Conservation (phyloP, 169 alveolate species). For the Cytauxzoon felis region DNA sequence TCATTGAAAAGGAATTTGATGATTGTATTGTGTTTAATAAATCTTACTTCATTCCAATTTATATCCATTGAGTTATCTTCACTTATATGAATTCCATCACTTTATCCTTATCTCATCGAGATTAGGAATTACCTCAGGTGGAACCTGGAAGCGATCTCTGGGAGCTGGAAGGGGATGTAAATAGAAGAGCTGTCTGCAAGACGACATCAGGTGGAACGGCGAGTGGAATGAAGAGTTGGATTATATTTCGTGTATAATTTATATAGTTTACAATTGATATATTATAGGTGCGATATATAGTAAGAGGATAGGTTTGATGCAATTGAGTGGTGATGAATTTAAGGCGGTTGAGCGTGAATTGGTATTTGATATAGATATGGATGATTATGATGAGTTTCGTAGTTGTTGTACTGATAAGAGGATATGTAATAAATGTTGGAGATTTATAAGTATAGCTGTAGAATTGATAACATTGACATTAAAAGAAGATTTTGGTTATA, state of each 20-base stretch:
- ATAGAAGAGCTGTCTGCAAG: too few relatives aligned
- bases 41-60: too few relatives aligned
- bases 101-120: too few relatives aligned
- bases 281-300: constrained; percentile 92
- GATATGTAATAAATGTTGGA: constrained; percentile 95
- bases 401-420: constrained; percentile 95
- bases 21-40: too few relatives aligned
- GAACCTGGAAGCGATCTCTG: too few relatives aligned
- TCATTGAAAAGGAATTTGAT: too few relatives aligned
- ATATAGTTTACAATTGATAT: not conserved
- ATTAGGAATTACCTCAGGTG: too few relatives aligned
- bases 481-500: constrained; percentile 92
- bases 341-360: constrained; percentile 83
- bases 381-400: constrained; percentile 96
- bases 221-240: not conserved
- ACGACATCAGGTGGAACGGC: too few relatives aligned
- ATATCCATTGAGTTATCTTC: too few relatives aligned
- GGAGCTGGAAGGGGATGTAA: too few relatives aligned
- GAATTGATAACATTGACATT: constrained; percentile 74
- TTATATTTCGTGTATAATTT: not conserved
- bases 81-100: too few relatives aligned
- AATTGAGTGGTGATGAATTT: constrained; percentile 63
- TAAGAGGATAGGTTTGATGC: constrained; percentile 78
- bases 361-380: constrained; percentile 98
- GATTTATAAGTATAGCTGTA: constrained; percentile 78